phyloP scores from a whole-genome alignment of 2,329 filamentous ascomycete species.

The Davidsoniella eucalypti region DNA sequence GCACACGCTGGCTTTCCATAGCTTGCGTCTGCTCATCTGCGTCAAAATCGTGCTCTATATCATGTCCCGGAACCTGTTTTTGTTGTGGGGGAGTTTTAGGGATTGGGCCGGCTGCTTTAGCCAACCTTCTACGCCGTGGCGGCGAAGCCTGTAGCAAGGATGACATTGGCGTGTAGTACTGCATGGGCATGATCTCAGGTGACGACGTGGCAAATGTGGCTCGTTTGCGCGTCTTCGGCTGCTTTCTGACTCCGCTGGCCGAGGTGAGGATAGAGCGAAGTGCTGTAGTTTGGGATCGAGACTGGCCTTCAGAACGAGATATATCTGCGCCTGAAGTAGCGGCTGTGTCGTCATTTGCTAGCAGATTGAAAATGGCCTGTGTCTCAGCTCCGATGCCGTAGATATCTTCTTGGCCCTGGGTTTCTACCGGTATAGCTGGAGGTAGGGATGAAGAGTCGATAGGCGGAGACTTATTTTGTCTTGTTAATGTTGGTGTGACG shows the following conservation, averaged over 20 bases:
- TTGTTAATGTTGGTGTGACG: background rate
- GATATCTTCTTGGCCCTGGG: constrained; percentile 10
- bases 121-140: too few species aligned
- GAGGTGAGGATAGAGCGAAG: too few species aligned
- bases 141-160: background rate
- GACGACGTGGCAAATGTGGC: constrained; percentile 7
- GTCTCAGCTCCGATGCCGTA: constrained; percentile 21
- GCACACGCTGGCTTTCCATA: constrained; percentile 33
- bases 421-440: background rate
- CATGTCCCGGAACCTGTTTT: background rate
- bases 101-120: constrained; percentile 8
- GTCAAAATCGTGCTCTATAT: background rate
- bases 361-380: constrained; percentile 6
- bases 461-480: background rate
- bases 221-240: constrained; percentile 1
- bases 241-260: background rate
- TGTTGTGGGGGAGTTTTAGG: constrained; percentile 1
- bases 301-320: background rate
- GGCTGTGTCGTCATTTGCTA: background rate
- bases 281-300: background rate
- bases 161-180: constrained; percentile 8
- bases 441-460: background rate
- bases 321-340: background rate
- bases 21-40: background rate
- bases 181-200: constrained; percentile 10